These are phyloP conservation scores for Crithidia sp. DNA, from an alignment of 208 protist genomes.

Conservation along the genomic window DNA sequence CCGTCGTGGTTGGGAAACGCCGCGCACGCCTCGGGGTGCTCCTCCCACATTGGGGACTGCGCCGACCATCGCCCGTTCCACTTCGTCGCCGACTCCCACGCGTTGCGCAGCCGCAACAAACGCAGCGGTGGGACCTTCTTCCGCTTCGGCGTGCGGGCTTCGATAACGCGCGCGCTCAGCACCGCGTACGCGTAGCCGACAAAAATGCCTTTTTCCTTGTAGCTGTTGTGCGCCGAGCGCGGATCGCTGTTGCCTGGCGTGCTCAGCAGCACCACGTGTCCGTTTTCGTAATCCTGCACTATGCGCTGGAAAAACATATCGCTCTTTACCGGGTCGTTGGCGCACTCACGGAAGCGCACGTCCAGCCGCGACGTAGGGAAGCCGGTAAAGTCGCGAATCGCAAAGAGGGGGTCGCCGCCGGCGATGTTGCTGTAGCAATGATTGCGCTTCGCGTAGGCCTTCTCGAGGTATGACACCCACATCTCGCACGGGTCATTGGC, in stretches of 20 bases:
- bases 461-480: constrained; percentile 84
- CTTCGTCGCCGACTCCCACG: constrained; percentile 51
- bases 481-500: constrained; percentile 69
- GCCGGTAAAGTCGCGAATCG: constrained; percentile 67
- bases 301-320: constrained; percentile 56
- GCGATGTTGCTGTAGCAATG: constrained; percentile 73
- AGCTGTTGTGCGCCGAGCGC: constrained; percentile 21
- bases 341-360: constrained; percentile 32
- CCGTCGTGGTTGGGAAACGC: constrained; percentile 43
- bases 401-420: constrained; percentile 68
- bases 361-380: constrained; percentile 60
- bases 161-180: constrained; percentile 30
- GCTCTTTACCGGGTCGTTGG: constrained; percentile 29
- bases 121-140: constrained; percentile 25
- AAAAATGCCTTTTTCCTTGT: constrained; percentile 51
- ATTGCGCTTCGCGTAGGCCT: constrained; percentile 85
- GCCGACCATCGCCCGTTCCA: constrained; percentile 66
- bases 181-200: constrained; percentile 61
- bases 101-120: constrained; percentile 61
- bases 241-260: constrained; percentile 45
- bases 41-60: constrained; percentile 46
- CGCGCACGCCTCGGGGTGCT: constrained; percentile 44
- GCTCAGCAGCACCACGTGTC: constrained; percentile 56
- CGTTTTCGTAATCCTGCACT: constrained; percentile 35
- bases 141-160: constrained; percentile 19